phyloP scores from a whole-genome alignment of 345 rosid species.

The Euphorbia tirucalli region DNA sequence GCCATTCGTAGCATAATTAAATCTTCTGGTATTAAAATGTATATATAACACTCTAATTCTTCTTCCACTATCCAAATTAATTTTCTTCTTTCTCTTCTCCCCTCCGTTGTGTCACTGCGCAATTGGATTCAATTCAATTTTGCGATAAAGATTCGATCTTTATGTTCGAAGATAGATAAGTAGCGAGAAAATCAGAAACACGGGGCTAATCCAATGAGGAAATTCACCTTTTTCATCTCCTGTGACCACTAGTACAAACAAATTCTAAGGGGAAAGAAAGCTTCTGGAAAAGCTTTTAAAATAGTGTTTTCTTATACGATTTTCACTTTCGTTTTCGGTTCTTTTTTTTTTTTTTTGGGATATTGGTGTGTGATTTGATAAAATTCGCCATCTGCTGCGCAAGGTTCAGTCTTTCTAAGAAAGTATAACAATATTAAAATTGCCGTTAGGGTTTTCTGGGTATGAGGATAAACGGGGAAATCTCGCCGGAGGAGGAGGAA shows the following conservation, averaged over 20 bases:
- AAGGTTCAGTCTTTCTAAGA: slow-evolving; percentile 3
- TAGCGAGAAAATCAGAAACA: neutral
- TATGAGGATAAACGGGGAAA: slow-evolving; percentile 55
- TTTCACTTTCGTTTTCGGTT: neutral
- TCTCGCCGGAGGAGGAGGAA: slow-evolving; percentile 15
- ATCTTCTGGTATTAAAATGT: neutral
- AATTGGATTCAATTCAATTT: neutral
- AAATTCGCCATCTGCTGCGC: neutral
- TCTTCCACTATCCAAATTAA: neutral
- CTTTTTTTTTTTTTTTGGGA: too few species aligned
- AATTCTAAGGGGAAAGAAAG: neutral
- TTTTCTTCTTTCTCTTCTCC: neutral
- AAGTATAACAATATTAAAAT: neutral
- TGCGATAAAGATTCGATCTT: neutral
- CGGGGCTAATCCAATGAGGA: neutral
- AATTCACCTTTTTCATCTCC: neutral
- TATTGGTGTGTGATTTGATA: slow-evolving; percentile 1
- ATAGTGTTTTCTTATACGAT: neutral
- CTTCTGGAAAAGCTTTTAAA: neutral
- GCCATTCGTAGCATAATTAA: neutral
- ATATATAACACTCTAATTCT: neutral
- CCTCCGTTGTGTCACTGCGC: too few species aligned
- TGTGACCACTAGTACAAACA: neutral
- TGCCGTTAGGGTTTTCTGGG: slow-evolving; percentile 11
- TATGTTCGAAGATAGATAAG: neutral